Conservation (phyloP, 495 filamentous ascomycete genomes). For the Penicillium antarcticum region DNA sequence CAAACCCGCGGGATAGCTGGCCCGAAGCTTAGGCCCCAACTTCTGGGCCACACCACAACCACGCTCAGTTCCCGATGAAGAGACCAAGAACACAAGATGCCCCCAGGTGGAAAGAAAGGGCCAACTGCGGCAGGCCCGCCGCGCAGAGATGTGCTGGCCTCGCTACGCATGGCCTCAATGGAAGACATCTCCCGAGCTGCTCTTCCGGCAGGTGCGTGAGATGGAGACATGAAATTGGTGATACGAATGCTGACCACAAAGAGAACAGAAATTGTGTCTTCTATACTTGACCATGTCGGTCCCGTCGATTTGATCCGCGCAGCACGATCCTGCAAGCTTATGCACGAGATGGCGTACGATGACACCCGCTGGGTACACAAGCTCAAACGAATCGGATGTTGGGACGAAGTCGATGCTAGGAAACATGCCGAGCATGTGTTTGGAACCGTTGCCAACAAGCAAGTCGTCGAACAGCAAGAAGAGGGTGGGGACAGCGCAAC, state of each 20-base stretch:
- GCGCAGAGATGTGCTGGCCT: constrained; percentile 62
- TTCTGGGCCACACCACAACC: constrained; percentile 3
- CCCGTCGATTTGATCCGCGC: constrained; percentile 79
- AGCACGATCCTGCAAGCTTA: constrained; percentile 81
- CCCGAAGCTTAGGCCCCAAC: neutral
- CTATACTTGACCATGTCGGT: constrained; percentile 85
- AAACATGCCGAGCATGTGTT: constrained; percentile 71
- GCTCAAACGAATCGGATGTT: constrained; percentile 80
- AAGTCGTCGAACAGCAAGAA: constrained; percentile 51
- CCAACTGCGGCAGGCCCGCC: constrained; percentile 44
- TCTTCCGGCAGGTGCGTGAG: constrained; percentile 69
- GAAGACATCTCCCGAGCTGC: constrained; percentile 71
- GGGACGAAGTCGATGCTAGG: constrained; percentile 87
- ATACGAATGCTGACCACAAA: constrained; percentile 12
- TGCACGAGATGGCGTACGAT: constrained; percentile 99
- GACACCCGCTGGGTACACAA: constrained; percentile 91
- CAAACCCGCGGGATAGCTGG: constrained; percentile 2
- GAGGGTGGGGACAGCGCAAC: constrained; percentile 23
- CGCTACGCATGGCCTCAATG: constrained; percentile 69
- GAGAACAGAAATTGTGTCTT: constrained; percentile 73
- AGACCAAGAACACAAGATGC: constrained; percentile 43
- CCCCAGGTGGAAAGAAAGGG: constrained; percentile 58
- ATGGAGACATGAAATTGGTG: neutral
- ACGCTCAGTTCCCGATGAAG: constrained; percentile 31
- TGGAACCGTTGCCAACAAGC: constrained; percentile 60